Conservation (phyloP, 2,329 filamentous ascomycete genomes). For the Phyllosticta citrichinensis region DNA sequence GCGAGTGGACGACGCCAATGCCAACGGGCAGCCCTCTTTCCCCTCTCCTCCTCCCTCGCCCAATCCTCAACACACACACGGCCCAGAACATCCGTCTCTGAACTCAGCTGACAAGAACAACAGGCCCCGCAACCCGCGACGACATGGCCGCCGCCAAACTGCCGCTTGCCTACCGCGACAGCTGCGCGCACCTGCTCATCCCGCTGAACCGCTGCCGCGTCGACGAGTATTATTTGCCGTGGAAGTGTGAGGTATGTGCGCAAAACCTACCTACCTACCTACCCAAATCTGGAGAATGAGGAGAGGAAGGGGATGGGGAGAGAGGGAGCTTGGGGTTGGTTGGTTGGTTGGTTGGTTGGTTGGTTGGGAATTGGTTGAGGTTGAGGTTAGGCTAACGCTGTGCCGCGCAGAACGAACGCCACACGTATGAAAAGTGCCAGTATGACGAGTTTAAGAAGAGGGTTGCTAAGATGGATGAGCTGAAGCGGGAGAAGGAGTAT, state of each 20-base stretch:
- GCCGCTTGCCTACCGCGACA: constrained; percentile 86
- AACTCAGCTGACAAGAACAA: no score
- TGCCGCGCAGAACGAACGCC: constrained; percentile 54
- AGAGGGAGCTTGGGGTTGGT: no score
- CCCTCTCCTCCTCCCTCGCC: not conserved
- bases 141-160: constrained; percentile 89
- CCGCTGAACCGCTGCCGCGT: constrained; percentile 90
- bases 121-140: constrained; percentile 47
- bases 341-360: no score
- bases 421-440: constrained; percentile 98
- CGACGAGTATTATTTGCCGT: constrained; percentile 87
- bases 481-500: constrained; percentile 75
- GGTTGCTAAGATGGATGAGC: constrained; percentile 96
- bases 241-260: constrained; percentile 86
- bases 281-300: constrained; percentile 6
- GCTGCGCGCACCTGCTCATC: constrained; percentile 88
- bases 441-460: constrained; percentile 98
- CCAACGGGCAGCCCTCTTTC: no score
- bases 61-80: not conserved
- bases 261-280: not conserved
- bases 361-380: no score
- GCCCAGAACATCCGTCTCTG: not conserved
- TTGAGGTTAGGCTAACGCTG: not conserved
- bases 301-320: not conserved
- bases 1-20: no score